These are phyloP conservation scores for Chenopodium formosanum DNA, from an alignment of 148 eudicot genomes.

Conservation along the genomic window DNA sequence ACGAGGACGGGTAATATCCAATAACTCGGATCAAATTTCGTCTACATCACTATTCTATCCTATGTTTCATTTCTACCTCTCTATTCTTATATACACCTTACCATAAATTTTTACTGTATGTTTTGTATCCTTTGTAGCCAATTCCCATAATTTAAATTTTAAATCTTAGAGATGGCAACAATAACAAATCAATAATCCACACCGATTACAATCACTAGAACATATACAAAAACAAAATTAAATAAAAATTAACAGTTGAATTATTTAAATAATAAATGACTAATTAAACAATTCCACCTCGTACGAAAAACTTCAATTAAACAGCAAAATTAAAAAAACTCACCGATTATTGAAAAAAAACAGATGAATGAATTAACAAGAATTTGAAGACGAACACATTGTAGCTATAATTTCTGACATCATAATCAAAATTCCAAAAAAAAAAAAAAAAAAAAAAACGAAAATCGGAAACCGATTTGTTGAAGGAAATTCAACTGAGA, in stretches of 20 bases:
- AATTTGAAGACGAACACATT: conserved; percentile 4
- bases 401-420: background rate
- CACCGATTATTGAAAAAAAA: background rate
- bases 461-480: background rate
- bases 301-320: background rate
- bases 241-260: background rate
- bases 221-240: background rate
- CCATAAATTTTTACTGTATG: background rate
- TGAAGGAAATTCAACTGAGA: background rate
- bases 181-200: background rate
- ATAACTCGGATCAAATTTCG: no score
- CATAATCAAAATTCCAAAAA: background rate
- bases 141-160: background rate
- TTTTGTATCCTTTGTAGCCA: no score
- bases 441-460: background rate
- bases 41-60: no score
- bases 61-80: no score
- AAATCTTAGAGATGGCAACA: background rate
- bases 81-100: no score
- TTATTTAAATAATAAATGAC: background rate
- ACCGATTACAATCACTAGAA: background rate
- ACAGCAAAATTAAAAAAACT: background rate
- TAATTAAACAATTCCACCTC: conserved; percentile 7
- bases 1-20: no score
- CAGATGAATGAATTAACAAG: background rate